Evolutionary conservation across 768 basidiomycete genomes (phyloP).

Genomic region (Termitomyces bulborhizus): DNA sequence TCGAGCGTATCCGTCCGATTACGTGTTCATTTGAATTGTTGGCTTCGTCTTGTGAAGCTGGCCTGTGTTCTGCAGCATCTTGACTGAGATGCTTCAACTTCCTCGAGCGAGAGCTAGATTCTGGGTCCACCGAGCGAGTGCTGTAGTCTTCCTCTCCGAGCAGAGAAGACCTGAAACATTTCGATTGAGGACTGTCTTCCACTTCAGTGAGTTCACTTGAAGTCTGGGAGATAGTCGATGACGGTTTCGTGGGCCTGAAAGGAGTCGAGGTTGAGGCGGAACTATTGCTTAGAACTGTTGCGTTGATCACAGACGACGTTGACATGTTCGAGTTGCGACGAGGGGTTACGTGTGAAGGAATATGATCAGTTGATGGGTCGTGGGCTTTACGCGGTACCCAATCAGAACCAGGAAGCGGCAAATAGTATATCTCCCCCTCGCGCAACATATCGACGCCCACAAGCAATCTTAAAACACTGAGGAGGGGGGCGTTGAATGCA

Average conservation of each 20-base stretch:
- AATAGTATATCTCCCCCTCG: constrained; percentile 60
- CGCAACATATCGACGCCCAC: constrained; percentile 61
- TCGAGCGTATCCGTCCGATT: constrained; percentile 1
- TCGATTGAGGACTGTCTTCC: constrained; percentile 19
- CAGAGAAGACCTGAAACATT: constrained; percentile 20
- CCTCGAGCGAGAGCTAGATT: neutral
- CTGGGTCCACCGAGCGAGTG: neutral
- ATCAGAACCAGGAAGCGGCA: constrained; percentile 46
- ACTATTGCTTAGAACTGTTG: constrained; percentile 21
- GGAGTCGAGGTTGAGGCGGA: constrained; percentile 22
- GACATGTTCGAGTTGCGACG: constrained; percentile 20
- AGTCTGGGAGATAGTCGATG: constrained; percentile 17
- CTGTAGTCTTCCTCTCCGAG: constrained; percentile 15
- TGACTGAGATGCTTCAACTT: constrained; percentile 1
- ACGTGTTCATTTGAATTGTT: neutral
- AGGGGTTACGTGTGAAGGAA: constrained; percentile 17
- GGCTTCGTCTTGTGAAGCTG: neutral
- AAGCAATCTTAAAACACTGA: constrained; percentile 52
- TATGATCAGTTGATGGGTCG: constrained; percentile 7
- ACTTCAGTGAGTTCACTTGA: constrained; percentile 23
- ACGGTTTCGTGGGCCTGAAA: constrained; percentile 14
- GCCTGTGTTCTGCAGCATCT: neutral
- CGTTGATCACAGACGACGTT: constrained; percentile 16
- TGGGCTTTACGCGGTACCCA: constrained; percentile 17
- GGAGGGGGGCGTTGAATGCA: constrained; percentile 45